Evolutionary conservation across 805 yeast species (phyloP).

Genomic region (Candida caryicola): DNA sequence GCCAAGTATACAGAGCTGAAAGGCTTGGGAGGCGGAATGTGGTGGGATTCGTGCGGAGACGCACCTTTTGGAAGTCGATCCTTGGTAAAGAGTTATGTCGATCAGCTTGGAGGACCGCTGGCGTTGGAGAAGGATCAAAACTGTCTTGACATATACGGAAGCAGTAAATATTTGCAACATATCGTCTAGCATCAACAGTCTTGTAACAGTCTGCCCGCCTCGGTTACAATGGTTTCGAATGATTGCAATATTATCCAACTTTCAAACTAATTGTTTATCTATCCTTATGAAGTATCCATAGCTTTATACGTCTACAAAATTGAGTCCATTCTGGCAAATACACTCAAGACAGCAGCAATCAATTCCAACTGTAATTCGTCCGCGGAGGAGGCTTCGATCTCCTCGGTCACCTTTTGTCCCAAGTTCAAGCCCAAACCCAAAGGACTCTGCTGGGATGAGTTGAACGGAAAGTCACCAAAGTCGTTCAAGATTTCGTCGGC

Average conservation of each 20-base stretch:
- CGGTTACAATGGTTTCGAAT: not conserved
- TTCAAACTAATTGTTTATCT: conserved; percentile 1
- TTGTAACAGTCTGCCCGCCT: not conserved
- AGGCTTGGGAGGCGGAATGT: conserved; percentile 79
- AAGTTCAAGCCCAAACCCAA: conserved; percentile 73
- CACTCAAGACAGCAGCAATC: conserved; percentile 87
- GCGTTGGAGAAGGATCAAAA: conserved; percentile 16
- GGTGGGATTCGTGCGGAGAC: conserved; percentile 94
- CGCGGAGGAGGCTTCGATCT: conserved; percentile 48
- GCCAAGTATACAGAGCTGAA: conserved; percentile 51
- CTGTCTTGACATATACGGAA: conserved; percentile 12
- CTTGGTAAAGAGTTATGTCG: conserved; percentile 45
- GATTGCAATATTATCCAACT: not conserved
- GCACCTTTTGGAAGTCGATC: conserved; percentile 31
- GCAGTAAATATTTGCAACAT: conserved; percentile 16
- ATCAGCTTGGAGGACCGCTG: conserved; percentile 27
- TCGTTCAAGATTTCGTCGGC: conserved; percentile 89
- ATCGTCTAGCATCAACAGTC: conserved; percentile 20
- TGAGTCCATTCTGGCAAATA: conserved; percentile 90
- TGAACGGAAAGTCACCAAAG: conserved; percentile 83
- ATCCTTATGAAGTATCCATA: not conserved
- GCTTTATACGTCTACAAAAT: conserved; percentile 48
- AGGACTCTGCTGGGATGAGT: conserved; percentile 50
- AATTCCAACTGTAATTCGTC: conserved; percentile 77
- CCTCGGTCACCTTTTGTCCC: conserved; percentile 51